These are phyloP conservation scores for Naganishia vaughanmartiniae DNA, from an alignment of 768 basidiomycete genomes.

Conservation along the genomic window DNA sequence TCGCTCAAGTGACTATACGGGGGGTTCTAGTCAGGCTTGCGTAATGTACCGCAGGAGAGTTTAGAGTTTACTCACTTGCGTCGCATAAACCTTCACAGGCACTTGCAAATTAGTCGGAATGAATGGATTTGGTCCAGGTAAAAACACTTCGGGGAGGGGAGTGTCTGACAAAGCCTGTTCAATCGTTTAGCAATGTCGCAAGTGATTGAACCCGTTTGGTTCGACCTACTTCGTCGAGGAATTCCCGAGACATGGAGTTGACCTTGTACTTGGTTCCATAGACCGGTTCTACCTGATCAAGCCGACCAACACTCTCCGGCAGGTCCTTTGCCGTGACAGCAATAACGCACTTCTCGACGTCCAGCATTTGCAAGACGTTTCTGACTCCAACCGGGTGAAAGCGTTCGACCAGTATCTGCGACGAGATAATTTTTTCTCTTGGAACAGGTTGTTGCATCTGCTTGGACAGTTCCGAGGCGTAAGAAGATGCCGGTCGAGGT, in stretches of 20 bases:
- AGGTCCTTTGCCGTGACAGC: constrained; percentile 74
- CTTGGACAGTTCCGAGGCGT: constrained; percentile 72
- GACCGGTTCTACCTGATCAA: constrained; percentile 68
- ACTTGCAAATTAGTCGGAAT: constrained; percentile 83
- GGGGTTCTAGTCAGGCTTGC: not conserved
- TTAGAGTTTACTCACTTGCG: constrained; percentile 24
- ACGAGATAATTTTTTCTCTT: constrained; percentile 68
- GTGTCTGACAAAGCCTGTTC: constrained; percentile 62
- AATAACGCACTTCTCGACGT: constrained; percentile 64
- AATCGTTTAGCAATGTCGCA: not conserved
- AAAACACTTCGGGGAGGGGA: constrained; percentile 62
- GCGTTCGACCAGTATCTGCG: constrained; percentile 67
- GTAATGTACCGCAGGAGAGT: constrained; percentile 50
- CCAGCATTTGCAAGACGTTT: constrained; percentile 64
- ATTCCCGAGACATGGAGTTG: constrained; percentile 56
- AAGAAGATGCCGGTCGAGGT: constrained; percentile 72
- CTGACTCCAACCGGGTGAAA: constrained; percentile 61
- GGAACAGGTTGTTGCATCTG: constrained; percentile 77
- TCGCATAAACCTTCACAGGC: constrained; percentile 63
- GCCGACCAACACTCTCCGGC: constrained; percentile 60
- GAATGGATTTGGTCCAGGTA: constrained; percentile 85
- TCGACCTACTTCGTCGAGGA: constrained; percentile 54
- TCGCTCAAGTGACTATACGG: constrained; percentile 48
- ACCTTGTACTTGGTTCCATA: constrained; percentile 86
- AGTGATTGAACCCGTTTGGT: no score